Evolutionary conservation across 768 basidiomycete genomes (phyloP).

Genomic region (Psilocybe sp.): DNA sequence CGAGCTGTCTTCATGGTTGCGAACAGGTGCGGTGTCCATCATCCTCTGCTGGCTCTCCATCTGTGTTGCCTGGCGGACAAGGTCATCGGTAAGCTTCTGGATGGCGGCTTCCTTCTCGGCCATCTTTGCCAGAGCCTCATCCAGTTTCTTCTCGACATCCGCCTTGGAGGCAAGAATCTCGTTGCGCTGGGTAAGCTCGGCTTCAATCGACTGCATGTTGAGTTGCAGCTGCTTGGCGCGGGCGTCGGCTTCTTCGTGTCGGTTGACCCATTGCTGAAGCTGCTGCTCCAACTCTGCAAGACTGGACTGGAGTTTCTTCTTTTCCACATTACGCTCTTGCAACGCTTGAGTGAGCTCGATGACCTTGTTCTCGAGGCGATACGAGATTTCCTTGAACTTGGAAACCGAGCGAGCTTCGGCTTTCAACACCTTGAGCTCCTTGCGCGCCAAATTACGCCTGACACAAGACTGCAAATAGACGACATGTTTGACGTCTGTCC

Average conservation of each 20-base stretch:
- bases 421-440: conserved; percentile 78
- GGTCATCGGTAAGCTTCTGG: conserved; percentile 74
- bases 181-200: conserved; percentile 68
- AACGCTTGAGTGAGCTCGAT: conserved; percentile 95
- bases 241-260: conserved; percentile 83
- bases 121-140: conserved; percentile 71
- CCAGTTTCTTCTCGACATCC: conserved; percentile 75
- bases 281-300: conserved; percentile 81
- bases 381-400: conserved; percentile 98
- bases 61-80: conserved; percentile 67
- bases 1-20: conserved; percentile 78
- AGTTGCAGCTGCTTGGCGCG: conserved; percentile 70
- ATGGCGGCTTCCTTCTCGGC: conserved; percentile 85
- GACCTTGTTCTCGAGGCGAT: conserved; percentile 97
- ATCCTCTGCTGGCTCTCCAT: conserved; percentile 76
- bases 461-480: conserved; percentile 89
- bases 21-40: conserved; percentile 59
- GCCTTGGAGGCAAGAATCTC: conserved; percentile 74
- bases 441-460: conserved; percentile 83
- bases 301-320: conserved; percentile 79
- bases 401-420: conserved; percentile 95
- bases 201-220: conserved; percentile 67
- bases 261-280: conserved; percentile 78
- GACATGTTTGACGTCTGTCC: conserved; percentile 64
- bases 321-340: conserved; percentile 88